Conservation (phyloP, 441 rosid genomes). For the Pelargonium citronellum region DNA sequence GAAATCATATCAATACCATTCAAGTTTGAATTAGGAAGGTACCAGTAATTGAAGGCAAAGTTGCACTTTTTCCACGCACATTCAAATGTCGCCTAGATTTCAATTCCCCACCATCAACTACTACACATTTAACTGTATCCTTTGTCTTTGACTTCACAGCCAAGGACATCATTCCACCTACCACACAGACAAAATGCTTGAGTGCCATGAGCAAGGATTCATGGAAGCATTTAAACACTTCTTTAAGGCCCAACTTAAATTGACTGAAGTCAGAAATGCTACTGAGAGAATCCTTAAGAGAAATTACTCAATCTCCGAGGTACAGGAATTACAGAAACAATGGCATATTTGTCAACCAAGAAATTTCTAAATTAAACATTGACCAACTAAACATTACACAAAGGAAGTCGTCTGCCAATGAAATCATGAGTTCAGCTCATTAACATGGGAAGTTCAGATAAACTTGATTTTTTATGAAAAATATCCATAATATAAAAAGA, state of each 20-base stretch:
- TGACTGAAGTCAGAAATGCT: not conserved
- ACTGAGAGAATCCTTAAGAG: not conserved
- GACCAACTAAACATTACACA: not conserved
- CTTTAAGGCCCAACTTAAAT: not conserved
- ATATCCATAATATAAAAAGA: not conserved
- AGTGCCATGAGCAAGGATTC: conserved; percentile 12
- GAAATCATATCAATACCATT: conserved; percentile 7
- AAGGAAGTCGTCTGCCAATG: not conserved
- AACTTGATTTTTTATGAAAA: not conserved
- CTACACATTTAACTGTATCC: conserved; percentile 67
- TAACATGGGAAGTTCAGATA: not conserved
- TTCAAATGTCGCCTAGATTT: conserved; percentile 94
- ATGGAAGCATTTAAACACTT: conserved; percentile 5
- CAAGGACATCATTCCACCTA: conserved; percentile 98
- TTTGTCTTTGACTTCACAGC: conserved; percentile 72
- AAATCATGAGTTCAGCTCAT: not conserved
- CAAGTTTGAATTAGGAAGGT: conserved; percentile 13
- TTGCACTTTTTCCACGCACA: conserved; percentile 94
- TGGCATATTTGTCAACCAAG: not conserved
- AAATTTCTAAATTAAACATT: not conserved
- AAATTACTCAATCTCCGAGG: not conserved
- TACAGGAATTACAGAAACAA: not conserved
- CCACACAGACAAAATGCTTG: conserved; percentile 15
- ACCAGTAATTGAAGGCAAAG: conserved; percentile 95
- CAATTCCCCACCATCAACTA: conserved; percentile 86